phyloP scores from a whole-genome alignment of 1,139 yeast species.

The Blastobotrys indianensis region DNA sequence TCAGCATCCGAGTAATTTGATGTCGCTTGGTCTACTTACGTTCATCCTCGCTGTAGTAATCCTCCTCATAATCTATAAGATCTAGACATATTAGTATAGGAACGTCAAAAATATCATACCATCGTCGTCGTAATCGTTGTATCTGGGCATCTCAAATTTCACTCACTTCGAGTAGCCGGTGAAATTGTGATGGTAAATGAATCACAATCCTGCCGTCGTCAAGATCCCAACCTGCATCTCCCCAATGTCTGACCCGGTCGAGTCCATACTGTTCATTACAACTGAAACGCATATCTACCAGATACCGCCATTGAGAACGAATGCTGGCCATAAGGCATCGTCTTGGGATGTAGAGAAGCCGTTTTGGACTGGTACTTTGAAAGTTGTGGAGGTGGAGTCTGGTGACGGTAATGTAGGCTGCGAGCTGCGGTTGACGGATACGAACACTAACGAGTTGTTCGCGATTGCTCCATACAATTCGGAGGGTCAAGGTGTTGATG shows the following conservation, averaged over 20 bases:
- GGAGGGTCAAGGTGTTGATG: slow-evolving; percentile 29
- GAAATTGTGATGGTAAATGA: background rate
- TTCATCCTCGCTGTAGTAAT: slow-evolving; percentile 16
- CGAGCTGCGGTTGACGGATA: slow-evolving; percentile 30
- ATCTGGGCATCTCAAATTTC: slow-evolving; percentile 7
- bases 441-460: slow-evolving; percentile 29
- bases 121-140: slow-evolving; percentile 15
- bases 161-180: too few relatives aligned
- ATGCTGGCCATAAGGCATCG: slow-evolving; percentile 28
- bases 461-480: slow-evolving; percentile 32
- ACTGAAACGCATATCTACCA: slow-evolving; percentile 24
- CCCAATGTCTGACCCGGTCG: slow-evolving; percentile 4
- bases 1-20: background rate
- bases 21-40: slow-evolving; percentile 7
- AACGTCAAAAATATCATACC: slow-evolving; percentile 6
- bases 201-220: background rate
- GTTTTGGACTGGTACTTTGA: slow-evolving; percentile 36
- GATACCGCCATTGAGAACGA: slow-evolving; percentile 33
- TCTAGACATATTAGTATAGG: slow-evolving; percentile 5
- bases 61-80: slow-evolving; percentile 15
- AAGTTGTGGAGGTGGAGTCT: slow-evolving; percentile 30
- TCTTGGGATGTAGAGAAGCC: slow-evolving; percentile 35
- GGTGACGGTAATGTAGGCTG: slow-evolving; percentile 23
- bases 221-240: background rate
- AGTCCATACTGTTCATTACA: slow-evolving; percentile 16